These are phyloP conservation scores for Pseudogymnoascus sp. DNA, from an alignment of 2,329 filamentous ascomycete species.

Conservation along the genomic window DNA sequence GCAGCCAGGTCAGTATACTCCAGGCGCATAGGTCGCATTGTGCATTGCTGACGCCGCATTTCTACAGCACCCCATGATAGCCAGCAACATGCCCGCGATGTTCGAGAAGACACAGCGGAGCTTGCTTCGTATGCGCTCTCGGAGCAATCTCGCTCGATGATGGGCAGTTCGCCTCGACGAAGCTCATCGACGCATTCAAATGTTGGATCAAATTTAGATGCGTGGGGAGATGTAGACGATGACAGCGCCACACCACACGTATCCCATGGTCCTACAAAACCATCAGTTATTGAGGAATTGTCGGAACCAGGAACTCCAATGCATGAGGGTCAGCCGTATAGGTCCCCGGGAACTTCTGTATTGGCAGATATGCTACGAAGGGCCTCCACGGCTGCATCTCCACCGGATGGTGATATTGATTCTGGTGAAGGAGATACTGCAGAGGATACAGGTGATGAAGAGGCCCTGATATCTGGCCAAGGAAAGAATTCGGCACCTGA, in stretches of 20 bases:
- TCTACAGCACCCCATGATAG: slow-evolving; percentile 54
- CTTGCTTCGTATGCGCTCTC: slow-evolving; percentile 76
- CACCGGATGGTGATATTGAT: slow-evolving; percentile 14
- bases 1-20: slow-evolving; percentile 38
- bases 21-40: not conserved
- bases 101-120: slow-evolving; percentile 82
- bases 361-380: slow-evolving; percentile 45
- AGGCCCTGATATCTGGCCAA: not conserved
- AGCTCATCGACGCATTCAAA: slow-evolving; percentile 15
- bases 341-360: slow-evolving; percentile 37
- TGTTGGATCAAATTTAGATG: slow-evolving; percentile 25
- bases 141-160: slow-evolving; percentile 40
- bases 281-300: slow-evolving; percentile 54
- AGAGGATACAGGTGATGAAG: not conserved
- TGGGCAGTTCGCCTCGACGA: slow-evolving; percentile 19
- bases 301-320: slow-evolving; percentile 51
- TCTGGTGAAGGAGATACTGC: not conserved
- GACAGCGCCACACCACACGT: slow-evolving; percentile 24
- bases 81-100: slow-evolving; percentile 67
- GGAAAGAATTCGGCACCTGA: not conserved
- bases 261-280: slow-evolving; percentile 28
- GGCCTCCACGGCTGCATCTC: slow-evolving; percentile 29
- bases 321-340: slow-evolving; percentile 28
- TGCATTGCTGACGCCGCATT: not conserved
- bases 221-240: slow-evolving; percentile 17